phyloP scores from a whole-genome alignment of 129 eudicot species.

The Saussurea involucrata region DNA sequence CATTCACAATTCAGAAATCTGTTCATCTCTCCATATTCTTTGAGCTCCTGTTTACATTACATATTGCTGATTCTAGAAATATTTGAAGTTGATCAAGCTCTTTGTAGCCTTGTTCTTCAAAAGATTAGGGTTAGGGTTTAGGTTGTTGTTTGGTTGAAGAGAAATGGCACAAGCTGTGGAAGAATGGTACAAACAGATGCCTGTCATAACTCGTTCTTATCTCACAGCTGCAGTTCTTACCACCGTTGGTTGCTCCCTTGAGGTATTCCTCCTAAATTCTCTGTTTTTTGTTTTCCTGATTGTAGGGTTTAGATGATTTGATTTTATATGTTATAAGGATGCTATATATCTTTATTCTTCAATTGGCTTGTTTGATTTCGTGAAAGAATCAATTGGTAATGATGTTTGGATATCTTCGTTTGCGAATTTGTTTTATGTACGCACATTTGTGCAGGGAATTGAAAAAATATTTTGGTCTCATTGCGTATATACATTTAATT shows the following conservation, averaged over 20 bases:
- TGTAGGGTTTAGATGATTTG: neutral
- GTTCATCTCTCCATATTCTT: neutral
- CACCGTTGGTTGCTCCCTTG: constrained; percentile 84
- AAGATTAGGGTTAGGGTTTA: neutral
- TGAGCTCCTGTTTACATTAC: neutral
- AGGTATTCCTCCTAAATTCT: constrained; percentile 31
- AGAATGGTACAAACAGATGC: constrained; percentile 95
- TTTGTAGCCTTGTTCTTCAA: neutral
- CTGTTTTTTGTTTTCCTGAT: neutral
- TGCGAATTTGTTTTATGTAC: neutral
- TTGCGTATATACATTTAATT: neutral
- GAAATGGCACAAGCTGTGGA: constrained; percentile 84
- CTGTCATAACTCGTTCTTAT: constrained; percentile 77
- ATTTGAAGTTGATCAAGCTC: neutral
- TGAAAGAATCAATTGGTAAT: neutral
- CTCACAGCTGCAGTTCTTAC: constrained; percentile 80
- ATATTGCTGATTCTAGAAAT: neutral
- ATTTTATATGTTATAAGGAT: neutral
- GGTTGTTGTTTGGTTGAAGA: neutral
- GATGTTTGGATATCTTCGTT: neutral
- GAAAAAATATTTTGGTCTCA: neutral
- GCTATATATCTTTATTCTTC: neutral
- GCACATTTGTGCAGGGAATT: neutral
- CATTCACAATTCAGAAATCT: neutral
- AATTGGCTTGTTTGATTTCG: neutral